These are phyloP conservation scores for Sporopachydermia lactativora DNA, from an alignment of 805 yeast species.

Conservation along the genomic window DNA sequence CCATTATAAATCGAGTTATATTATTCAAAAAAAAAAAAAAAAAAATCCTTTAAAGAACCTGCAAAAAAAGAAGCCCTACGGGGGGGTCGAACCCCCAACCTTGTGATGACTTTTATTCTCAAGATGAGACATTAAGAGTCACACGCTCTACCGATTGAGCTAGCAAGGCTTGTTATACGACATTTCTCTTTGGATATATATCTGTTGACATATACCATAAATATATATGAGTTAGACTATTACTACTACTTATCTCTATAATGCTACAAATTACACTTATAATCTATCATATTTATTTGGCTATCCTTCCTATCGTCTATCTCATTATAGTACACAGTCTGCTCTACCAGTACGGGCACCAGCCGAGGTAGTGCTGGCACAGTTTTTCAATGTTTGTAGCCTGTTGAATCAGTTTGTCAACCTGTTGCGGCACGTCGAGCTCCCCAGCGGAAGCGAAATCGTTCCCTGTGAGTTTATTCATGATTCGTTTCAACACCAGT, in stretches of 20 bases:
- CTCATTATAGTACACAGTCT: too few relatives aligned
- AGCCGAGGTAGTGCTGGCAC: constrained; percentile 94
- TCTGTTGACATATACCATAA: too few relatives aligned
- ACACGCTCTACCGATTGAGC: constrained; percentile 1
- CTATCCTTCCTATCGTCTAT: too few relatives aligned
- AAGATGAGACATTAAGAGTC: constrained; percentile 1
- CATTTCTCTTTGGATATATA: too few relatives aligned
- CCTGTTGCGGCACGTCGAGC: constrained; percentile 77
- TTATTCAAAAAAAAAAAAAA: too few relatives aligned
- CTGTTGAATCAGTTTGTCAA: constrained; percentile 84
- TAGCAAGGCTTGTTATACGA: background rate
- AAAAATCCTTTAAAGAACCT: too few relatives aligned
- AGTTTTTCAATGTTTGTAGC: constrained; percentile 93
- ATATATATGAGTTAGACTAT: too few relatives aligned
- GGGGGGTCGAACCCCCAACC: constrained; percentile 1
- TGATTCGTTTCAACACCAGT: constrained; percentile 75
- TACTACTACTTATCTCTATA: too few relatives aligned
- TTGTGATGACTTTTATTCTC: constrained; percentile 1
- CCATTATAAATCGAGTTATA: too few relatives aligned
- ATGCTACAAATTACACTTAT: too few relatives aligned
- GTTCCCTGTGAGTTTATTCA: constrained; percentile 86
- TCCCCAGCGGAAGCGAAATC: constrained; percentile 67
- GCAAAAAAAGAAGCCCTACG: background rate
- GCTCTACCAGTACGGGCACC: constrained; percentile 95
- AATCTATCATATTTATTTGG: too few relatives aligned